Conservation (phyloP, 83 land plant species). For the Diphasiastrum complanatum region DNA sequence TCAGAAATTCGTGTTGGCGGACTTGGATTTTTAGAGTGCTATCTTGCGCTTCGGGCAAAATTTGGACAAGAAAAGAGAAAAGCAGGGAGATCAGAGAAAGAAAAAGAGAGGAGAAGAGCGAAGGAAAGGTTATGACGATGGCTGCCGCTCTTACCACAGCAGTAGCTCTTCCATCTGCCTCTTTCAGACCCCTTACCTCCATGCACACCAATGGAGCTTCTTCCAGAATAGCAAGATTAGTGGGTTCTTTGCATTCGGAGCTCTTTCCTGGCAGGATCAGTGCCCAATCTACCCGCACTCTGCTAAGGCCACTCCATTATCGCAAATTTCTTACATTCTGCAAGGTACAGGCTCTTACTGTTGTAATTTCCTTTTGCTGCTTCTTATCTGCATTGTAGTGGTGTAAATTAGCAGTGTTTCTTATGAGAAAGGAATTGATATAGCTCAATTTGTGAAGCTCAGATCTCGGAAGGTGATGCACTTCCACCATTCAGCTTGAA, state of each 20-base stretch:
- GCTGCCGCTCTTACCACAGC: no score
- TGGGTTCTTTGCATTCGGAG: constrained; percentile 5
- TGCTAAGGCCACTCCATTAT: not conserved
- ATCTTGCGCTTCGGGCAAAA: no score
- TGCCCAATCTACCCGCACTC: not conserved
- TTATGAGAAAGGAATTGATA: not conserved
- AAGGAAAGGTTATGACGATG: no score
- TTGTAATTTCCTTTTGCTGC: not conserved
- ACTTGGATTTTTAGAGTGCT: no score
- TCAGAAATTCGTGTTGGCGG: no score
- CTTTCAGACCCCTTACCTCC: no score
- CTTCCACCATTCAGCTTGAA: constrained; percentile 76
- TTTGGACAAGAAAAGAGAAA: no score
- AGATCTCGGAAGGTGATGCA: constrained; percentile 60
- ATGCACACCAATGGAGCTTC: no score
- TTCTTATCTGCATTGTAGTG: not conserved
- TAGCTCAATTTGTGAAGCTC: constrained; percentile 1
- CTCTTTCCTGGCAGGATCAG: constrained; percentile 1
- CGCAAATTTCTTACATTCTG: constrained; percentile 5
- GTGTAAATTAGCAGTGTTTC: not conserved
- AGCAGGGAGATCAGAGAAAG: no score
- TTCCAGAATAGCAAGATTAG: not conserved
- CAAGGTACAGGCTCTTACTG: not conserved
- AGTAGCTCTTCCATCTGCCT: no score
- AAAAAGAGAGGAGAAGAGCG: no score